These are phyloP conservation scores for Penicillium sp. DNA, from an alignment of 2,329 filamentous ascomycete species.

Conservation along the genomic window DNA sequence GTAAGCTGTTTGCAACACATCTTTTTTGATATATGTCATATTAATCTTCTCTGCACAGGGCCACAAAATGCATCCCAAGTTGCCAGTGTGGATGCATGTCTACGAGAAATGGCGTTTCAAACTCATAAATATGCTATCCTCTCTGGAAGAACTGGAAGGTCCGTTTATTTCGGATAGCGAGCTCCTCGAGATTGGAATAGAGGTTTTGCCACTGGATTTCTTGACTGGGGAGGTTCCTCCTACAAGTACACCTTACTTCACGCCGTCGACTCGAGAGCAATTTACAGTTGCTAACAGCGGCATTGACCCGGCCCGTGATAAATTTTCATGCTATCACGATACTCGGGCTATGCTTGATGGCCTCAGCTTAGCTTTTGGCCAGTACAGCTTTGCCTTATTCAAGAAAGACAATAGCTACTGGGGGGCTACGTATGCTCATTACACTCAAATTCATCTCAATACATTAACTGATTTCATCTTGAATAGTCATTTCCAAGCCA, in stretches of 20 bases:
- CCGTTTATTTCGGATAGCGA: neutral
- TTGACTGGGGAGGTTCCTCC: neutral
- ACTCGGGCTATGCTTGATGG: neutral
- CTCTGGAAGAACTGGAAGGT: constrained; percentile 1
- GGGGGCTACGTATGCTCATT: neutral
- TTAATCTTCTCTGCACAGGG: neutral
- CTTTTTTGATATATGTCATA: neutral
- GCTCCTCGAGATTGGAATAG: neutral
- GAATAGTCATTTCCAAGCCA: neutral
- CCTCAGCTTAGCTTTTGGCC: neutral
- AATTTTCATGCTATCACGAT: neutral
- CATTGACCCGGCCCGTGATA: neutral
- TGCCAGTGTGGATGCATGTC: neutral
- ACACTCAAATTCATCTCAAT: neutral
- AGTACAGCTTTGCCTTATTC: neutral
- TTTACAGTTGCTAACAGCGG: constrained; percentile 2
- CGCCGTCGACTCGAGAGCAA: constrained; percentile 1
- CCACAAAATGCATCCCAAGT: neutral
- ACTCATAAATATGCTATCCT: constrained; percentile 1
- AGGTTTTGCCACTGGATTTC: neutral
- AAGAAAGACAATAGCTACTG: neutral
- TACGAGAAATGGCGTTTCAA: neutral
- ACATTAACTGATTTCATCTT: neutral
- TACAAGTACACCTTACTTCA: neutral
- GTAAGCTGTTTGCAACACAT: too few relatives aligned